A percentile compares a stretch with the other conserved stretches of the same genome.
Evolutionary conservation across 2,329 filamentous ascomycete species (phyloP).

Genomic region (Diplodia sapinea): DNA sequence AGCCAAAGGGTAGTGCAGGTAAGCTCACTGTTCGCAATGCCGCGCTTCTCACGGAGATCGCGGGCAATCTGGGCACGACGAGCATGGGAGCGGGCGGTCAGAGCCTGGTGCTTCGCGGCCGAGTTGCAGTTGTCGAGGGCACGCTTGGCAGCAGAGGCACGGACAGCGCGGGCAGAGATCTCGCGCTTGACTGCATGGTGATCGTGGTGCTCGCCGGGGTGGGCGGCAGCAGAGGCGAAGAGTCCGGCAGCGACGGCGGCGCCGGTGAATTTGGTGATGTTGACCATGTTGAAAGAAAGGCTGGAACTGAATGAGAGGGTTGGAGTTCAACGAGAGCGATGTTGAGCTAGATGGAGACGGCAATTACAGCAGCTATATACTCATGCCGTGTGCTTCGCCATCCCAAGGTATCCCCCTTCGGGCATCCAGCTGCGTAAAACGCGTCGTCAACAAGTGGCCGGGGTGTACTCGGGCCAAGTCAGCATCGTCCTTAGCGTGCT

Average conservation of each 20-base stretch:
- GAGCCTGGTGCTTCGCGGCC: conserved; percentile 35
- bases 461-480: not conserved
- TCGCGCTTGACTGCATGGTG: conserved; percentile 41
- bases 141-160: conserved; percentile 36
- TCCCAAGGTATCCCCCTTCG: not conserved
- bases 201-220: conserved; percentile 46
- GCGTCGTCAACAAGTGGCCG: conserved; percentile 26
- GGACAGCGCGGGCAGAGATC: conserved; percentile 39
- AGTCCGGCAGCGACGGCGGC: conserved; percentile 36
- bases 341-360: not conserved
- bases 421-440: conserved; percentile 2
- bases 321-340: not conserved
- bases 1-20: not conserved
- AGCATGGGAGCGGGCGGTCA: conserved; percentile 36
- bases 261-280: conserved; percentile 36
- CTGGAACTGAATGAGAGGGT: not conserved
- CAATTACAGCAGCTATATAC: not conserved
- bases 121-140: conserved; percentile 36
- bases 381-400: too few relatives aligned
- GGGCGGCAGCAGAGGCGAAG: conserved; percentile 36
- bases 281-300: conserved; percentile 34
- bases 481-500: not conserved
- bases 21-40: conserved; percentile 35
- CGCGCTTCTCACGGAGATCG: conserved; percentile 38
- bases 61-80: conserved; percentile 37